Conservation (phyloP, 495 filamentous ascomycete species). For the Penicillium macrosclerotiorum region DNA sequence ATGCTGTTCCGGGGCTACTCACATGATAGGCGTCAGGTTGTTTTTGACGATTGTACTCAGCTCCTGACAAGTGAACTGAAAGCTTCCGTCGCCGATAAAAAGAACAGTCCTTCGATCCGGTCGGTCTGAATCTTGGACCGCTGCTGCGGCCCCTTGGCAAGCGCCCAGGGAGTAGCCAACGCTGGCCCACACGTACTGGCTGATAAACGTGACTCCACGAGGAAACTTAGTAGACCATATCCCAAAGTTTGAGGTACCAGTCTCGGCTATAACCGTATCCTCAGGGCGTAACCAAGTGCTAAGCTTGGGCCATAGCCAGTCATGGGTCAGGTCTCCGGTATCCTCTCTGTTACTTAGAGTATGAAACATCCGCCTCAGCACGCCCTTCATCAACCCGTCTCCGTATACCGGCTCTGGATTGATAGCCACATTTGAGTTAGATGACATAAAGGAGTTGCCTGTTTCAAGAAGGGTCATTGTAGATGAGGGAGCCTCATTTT, state of each 20-base stretch:
- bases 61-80: not conserved
- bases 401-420: too few relatives aligned
- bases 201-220: not conserved
- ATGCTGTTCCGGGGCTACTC: too few relatives aligned
- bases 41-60: not conserved
- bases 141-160: not conserved
- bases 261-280: not conserved
- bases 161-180: not conserved
- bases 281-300: not conserved
- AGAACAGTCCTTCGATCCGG: not conserved
- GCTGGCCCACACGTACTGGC: not conserved
- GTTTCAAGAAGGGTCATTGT: too few relatives aligned
- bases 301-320: not conserved
- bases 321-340: not conserved
- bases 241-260: not conserved
- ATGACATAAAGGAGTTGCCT: too few relatives aligned
- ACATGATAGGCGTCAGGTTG: not conserved
- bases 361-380: too few relatives aligned
- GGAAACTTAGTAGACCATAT: not conserved
- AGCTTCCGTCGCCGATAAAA: conserved; percentile 5
- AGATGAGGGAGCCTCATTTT: too few relatives aligned
- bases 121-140: not conserved
- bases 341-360: not conserved
- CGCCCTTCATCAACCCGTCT: too few relatives aligned
- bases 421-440: too few relatives aligned